Base-by-base conservation (phyloP, 1,284 basidiomycete species). In the Meira nashicola region DNA sequence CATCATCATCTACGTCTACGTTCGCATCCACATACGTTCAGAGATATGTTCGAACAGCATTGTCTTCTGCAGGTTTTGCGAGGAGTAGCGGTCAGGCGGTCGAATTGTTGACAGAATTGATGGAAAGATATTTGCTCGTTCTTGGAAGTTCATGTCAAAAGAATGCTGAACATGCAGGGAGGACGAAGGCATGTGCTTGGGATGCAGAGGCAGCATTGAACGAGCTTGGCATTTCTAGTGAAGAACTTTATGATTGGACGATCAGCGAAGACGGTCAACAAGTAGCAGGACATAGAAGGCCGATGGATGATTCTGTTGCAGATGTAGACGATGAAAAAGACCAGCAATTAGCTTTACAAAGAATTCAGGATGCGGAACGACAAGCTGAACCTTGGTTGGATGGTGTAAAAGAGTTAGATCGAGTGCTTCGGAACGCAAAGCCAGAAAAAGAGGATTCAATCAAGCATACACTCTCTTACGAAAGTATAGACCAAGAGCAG, bases 61-160 rank as follows among this genome's bases (percentile, higher is more conserved):
- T 74, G 5, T 65, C 64, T 2, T 62, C 65, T 0, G 57, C 63
- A 21, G 71, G 70, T 19, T 72, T 72, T 62, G 59, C 66, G 4
- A 55, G 67, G 15, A 64, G 64, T 5, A 70, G 66, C 17, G 56
- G 60, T 12, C 56, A 63, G 40, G 68, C 70, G 11, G 62, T 59
- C 21, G 54, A 63, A 9, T 48, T 74, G 9, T 57, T 72, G 28
- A 55, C 68, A 12, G 70, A 74, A 43, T 49, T 74, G 3, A 61
- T 70, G 57, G 70, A 74, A 44, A 57, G 70, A 5, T 74, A 67
- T 41, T 60, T 74, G 1, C 60, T 65, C 41, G 60, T 70, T 41
- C 54, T 70, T 2, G 64, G 60, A 2, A 59, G 62, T 1, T 58
- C 59, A 4, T 63, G 59, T 28, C 68, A 64, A 1, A 58, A 65